Evolutionary conservation across 164 flowering plant genomes (phyloP).

Genomic region (Brasenia schreberi): DNA sequence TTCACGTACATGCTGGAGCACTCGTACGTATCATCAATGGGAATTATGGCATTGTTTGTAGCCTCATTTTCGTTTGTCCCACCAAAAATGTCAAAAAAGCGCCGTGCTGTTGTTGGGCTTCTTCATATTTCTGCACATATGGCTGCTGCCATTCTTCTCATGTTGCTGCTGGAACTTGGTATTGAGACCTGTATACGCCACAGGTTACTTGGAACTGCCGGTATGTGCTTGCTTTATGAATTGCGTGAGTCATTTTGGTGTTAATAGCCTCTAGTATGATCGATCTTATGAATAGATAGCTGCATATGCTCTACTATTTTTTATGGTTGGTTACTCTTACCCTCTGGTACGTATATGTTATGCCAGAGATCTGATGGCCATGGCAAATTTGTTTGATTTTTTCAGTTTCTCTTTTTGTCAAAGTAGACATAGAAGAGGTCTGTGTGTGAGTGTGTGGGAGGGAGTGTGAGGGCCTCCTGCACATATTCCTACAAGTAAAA

Average conservation of each 20-base stretch:
- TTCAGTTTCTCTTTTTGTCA: no score
- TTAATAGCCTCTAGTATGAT: background rate
- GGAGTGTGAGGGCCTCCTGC: no score
- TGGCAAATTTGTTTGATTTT: no score
- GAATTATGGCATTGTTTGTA: conserved; percentile 44
- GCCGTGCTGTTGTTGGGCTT: conserved; percentile 49
- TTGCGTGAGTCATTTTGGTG: background rate
- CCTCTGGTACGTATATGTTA: no score
- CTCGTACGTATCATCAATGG: conserved; percentile 63
- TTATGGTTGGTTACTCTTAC: no score
- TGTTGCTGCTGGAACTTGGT: conserved; percentile 89
- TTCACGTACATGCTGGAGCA: conserved; percentile 54
- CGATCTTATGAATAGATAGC: no score
- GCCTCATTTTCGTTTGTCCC: conserved; percentile 66
- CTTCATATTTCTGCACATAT: conserved; percentile 92
- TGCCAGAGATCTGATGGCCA: no score
- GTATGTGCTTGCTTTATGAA: conserved; percentile 15
- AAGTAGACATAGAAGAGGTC: no score
- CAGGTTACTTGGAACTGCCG: conserved; percentile 78
- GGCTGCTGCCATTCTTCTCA: conserved; percentile 72
- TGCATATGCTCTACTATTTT: no score
- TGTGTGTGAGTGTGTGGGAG: no score
- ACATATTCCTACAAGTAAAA: no score
- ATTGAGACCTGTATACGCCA: conserved; percentile 86
- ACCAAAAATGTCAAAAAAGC: conserved; percentile 76